Conservation (phyloP, 2,329 filamentous ascomycete species). For the Pseudogymnoascus verrucosus region DNA sequence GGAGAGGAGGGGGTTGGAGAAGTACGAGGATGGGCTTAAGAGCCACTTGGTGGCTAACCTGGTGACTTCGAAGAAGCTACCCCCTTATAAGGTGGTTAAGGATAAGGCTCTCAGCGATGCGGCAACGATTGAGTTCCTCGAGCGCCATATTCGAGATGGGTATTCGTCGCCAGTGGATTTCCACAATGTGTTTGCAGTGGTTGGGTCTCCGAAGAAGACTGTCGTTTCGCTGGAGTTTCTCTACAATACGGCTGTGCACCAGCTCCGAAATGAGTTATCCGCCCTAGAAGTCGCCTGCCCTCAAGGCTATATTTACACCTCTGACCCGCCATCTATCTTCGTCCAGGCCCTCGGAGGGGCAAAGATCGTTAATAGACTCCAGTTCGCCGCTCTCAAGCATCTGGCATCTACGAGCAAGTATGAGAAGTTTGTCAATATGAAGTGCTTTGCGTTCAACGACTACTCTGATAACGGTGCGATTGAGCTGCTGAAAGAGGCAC, state of each 20-base stretch:
- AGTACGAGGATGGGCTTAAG: constrained; percentile 19
- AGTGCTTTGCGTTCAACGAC: constrained; percentile 21
- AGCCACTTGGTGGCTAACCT: constrained; percentile 21
- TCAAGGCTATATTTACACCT: constrained; percentile 24
- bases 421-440: constrained; percentile 18
- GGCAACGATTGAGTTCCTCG: constrained; percentile 13
- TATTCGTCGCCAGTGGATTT: neutral
- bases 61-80: constrained; percentile 11
- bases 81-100: constrained; percentile 11
- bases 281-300: constrained; percentile 21
- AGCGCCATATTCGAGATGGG: neutral
- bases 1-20: constrained; percentile 10
- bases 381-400: constrained; percentile 18
- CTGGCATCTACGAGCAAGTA: constrained; percentile 11
- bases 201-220: neutral
- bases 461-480: constrained; percentile 18
- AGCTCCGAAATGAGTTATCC: constrained; percentile 21
- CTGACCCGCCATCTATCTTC: constrained; percentile 23
- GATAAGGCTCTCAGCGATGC: neutral
- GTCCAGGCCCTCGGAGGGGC: constrained; percentile 17
- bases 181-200: neutral
- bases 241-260: constrained; percentile 20
- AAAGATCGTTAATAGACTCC: constrained; percentile 18
- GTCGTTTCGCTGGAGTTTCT: constrained; percentile 22
- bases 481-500: constrained; percentile 12